Evolutionary conservation across 1,139 yeast genomes (phyloP), one percentile per base, ranked within the genome.

Genomic region (Candida frijolesensis): DNA sequence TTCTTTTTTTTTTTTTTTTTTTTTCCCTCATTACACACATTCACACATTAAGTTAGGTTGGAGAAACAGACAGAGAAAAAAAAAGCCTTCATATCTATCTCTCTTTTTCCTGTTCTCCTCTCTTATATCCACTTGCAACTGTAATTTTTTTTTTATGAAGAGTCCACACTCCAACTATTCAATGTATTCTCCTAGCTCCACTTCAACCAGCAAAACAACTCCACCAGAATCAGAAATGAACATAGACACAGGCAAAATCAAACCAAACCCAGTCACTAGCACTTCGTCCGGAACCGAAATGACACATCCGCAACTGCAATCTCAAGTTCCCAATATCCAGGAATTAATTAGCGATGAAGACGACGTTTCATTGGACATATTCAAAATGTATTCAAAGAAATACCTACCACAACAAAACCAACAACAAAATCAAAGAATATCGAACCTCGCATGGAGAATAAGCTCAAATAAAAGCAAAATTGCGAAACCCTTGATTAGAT

Each of bases 371-470:
- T 39, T 54, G 37, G 50, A 54, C 11, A 53, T 54, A 18, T 54
- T 47, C 40, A 71, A 72, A 57, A 75, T 76, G 80, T 76, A 76
- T 57, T 73, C 68, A 57, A 76, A 76, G 60, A 61, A 60, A 50
- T 75, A 72, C 56, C 61, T 76, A 50, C 81, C 81, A 11, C 40
- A 43, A 34, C 40, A 43, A 25, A 34, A 34, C 16, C 40, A 34
- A 34, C 41, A 43, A 6, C 76, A 76, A 58, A 71, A 71, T 58
- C 68, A 72, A 53, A 62, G 81, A 45, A 74, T 76, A 25, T 66
- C 75, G 42, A 76, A 76, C 59, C 68, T 76, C 25, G 80, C 81
- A 7, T 76, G 80, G 80, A 62, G 81, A 51, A 74, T 76, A 50
- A 43, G 40, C 12, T 43, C 45, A n/a, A 43, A 34, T 27, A 43